Evolutionary conservation across 2,329 filamentous ascomycete genomes (phyloP), one percentile per base, ranked within the genome.

Genomic region (Chrysosporium queenslandicum): DNA sequence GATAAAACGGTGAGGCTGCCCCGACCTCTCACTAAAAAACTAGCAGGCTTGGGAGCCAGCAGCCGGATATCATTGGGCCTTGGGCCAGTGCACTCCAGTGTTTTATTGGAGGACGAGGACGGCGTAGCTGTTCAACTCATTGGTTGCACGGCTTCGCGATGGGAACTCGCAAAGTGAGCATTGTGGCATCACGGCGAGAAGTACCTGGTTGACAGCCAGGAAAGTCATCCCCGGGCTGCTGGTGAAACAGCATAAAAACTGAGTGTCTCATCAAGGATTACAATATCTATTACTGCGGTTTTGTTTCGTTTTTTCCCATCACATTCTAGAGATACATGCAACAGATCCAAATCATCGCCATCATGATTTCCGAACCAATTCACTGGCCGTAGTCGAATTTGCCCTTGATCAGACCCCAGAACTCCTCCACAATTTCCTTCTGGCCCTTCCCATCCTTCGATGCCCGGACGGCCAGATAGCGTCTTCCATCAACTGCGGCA

Each of bases 401-500:
- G 9, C 70, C 70, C 53, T 71, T 62, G 23, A 72, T 59, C 58
- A 63, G 59, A 2, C 61, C 56, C 70, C 70, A 73, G 48, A 72
- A 70, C 55, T 72, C 69, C 55, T 70, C 60, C 11, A 71, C 65
- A 42, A 71, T 58, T 54, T 70, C 64, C 55, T 61, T 68, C 58
- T 72, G 70, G 2, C 67, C 65, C 37, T 56, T 55, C 2, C 63
- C 58, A 23, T 54, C 52, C 12, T 66, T 61, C 6, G 66, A 63
- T 11, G 61, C 63, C 23, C 68, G 62, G 2, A 72, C 63, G 23
- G 69, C 70, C 46, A 72, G 60, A 57, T 82, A 82, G 57, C 74
- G 71, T 60, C 80, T 71, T 55, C 74, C 78, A 60, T 82, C 79
- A 5, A 83, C 65, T 46, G 62, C 67, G 4, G 77, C 72, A 41